Evolutionary conservation across 148 eudicot genomes (phyloP).

Genomic region (Simmondsia chinensis): DNA sequence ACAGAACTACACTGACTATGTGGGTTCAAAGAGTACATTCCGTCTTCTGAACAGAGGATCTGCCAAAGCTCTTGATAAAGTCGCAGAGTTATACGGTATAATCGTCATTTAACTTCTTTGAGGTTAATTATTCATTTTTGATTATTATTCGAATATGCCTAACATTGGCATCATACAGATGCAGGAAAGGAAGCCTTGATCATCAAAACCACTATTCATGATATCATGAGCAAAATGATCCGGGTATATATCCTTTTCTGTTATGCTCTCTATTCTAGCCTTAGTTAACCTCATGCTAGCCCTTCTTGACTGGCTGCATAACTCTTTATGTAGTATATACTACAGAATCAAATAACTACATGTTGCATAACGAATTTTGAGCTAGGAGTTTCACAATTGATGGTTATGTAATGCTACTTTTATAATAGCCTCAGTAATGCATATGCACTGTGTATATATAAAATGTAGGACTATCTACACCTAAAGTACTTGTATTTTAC

Average conservation of each 20-base stretch:
- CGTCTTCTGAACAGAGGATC: constrained; percentile 98
- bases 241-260: constrained; percentile 36
- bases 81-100: constrained; percentile 93
- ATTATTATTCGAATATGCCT: constrained; percentile 1
- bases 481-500: too few relatives aligned
- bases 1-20: constrained; percentile 82
- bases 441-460: too few relatives aligned
- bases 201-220: constrained; percentile 92
- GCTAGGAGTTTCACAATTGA: too few relatives aligned
- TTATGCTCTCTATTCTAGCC: not conserved
- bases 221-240: constrained; percentile 97
- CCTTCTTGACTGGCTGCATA: too few relatives aligned
- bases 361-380: too few relatives aligned
- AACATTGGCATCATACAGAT: constrained; percentile 32
- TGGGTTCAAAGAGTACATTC: constrained; percentile 89
- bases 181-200: constrained; percentile 89
- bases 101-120: constrained; percentile 8
- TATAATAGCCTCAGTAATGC: too few relatives aligned
- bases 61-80: constrained; percentile 99
- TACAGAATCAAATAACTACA: too few relatives aligned
- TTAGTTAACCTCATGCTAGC: too few relatives aligned
- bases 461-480: too few relatives aligned
- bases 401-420: too few relatives aligned
- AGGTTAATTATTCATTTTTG: too few relatives aligned
- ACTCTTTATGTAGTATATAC: too few relatives aligned